Base-by-base conservation (phyloP, 805 yeast species). In the Candida golubevii region DNA sequence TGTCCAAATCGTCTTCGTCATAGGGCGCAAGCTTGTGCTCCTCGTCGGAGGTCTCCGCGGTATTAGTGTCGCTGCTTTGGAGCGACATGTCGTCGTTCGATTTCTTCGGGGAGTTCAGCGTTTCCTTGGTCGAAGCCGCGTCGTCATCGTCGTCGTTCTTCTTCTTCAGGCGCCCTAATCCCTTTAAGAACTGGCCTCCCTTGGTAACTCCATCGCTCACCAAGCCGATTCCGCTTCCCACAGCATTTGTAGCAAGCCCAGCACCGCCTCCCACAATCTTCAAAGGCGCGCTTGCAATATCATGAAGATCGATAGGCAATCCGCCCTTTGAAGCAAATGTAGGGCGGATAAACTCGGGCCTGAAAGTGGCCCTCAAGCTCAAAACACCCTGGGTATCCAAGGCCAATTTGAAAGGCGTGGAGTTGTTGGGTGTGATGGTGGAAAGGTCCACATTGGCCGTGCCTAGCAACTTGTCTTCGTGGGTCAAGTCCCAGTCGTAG, bases 401-500 rank as follows among this genome's bases (percentile, higher is more conserved):
- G 14, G 72, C 63, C 35, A 75, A 74, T 18, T 70, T 67, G 54
- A 82, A 70, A 10, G 71, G 67, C 32, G 76, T 69, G 11, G 72
- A 55, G 34, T 71, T 60, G 26, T 64, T 64, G 1, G 82, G 76
- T n/a, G 67, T 68, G 34, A 85, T 53, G 2, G 69, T 48, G 1
- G 77, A 62, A 13, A 82, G 60, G 52, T 83, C 83, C 31, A 85
- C 49, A 1, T 49, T 51, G 7, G 74, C 76, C 30, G 63, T 54
- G 35, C 90, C 90, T 40, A 86, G 61, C 23, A 72, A 59, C 50
- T 80, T 85, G 62, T 82, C 79, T 41, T 74, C 77, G 50, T 87
- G 90, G 23, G 89, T 77, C 59, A 83, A 72, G 63, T 86, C 93
- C 91, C 91, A 86, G 62, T 86, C 93, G 56, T 66, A 77, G 13